Percentiles rank a stretch among this genome's conserved stretches.
Conservation (phyloP, 768 basidiomycete genomes). For the Trichaptum fuscoviolaceum region DNA sequence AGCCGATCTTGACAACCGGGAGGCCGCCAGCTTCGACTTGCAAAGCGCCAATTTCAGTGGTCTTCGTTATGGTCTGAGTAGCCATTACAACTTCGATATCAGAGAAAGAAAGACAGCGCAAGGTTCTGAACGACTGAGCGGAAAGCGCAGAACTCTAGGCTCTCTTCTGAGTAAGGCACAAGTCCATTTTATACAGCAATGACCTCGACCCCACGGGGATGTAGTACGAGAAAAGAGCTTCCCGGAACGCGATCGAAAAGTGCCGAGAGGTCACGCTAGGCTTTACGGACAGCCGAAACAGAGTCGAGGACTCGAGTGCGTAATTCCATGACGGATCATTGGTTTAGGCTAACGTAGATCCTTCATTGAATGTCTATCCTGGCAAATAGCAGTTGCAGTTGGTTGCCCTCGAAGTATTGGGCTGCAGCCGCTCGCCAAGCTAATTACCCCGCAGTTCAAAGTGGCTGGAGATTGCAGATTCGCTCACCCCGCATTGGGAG, state of each 20-base stretch:
- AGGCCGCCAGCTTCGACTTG: background rate
- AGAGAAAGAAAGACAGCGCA: too few species aligned
- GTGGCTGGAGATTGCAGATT: conserved; percentile 89
- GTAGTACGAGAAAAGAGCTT: background rate
- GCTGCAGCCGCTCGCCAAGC: too few species aligned
- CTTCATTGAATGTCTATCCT: background rate
- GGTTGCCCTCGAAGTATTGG: too few species aligned
- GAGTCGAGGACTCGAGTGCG: too few species aligned
- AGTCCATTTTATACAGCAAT: background rate
- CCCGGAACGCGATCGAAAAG: background rate
- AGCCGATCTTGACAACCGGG: conserved; percentile 10
- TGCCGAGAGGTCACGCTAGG: background rate
- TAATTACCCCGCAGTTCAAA: conserved; percentile 31
- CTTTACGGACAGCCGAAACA: background rate
- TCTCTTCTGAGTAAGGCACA: background rate
- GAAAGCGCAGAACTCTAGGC: too few species aligned
- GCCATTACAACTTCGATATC: background rate
- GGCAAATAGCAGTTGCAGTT: too few species aligned
- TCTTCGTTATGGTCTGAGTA: background rate
- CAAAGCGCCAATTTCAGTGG: background rate
- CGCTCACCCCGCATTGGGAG: conserved; percentile 99
- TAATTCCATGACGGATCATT: background rate
- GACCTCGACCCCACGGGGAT: background rate
- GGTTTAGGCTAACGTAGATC: background rate
- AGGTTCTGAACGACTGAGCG: too few species aligned